Evolutionary conservation across 495 filamentous ascomycete genomes (phyloP).

Genomic region (Tuber aestivum): DNA sequence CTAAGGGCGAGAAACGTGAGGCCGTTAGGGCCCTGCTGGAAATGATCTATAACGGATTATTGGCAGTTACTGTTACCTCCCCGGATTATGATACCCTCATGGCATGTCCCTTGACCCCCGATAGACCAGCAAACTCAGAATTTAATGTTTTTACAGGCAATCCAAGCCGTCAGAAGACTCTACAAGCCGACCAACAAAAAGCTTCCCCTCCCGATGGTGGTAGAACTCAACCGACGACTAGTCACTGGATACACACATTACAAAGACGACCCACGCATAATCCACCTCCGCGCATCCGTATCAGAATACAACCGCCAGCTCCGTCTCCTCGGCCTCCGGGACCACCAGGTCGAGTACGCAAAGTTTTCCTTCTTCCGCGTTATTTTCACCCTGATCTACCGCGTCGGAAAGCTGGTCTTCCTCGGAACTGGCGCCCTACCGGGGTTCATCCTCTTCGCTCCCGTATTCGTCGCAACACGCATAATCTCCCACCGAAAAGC

Average conservation of each 20-base stretch:
- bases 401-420: slow-evolving; percentile 65
- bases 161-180: slow-evolving; percentile 86
- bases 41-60: slow-evolving; percentile 74
- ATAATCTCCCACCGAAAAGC: slow-evolving; percentile 87
- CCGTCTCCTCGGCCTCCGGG: slow-evolving; percentile 74
- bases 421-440: slow-evolving; percentile 78
- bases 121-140: neutral
- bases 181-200: slow-evolving; percentile 95
- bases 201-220: slow-evolving; percentile 84
- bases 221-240: slow-evolving; percentile 90
- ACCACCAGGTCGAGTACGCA: slow-evolving; percentile 93
- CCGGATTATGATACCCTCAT: slow-evolving; percentile 97
- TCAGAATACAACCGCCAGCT: slow-evolving; percentile 84
- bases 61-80: slow-evolving; percentile 83
- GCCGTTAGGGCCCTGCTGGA: slow-evolving; percentile 77
- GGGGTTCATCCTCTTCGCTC: slow-evolving; percentile 77
- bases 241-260: slow-evolving; percentile 88
- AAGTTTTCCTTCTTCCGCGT: slow-evolving; percentile 72
- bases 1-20: slow-evolving; percentile 70
- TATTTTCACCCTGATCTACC: slow-evolving; percentile 70
- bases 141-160: slow-evolving; percentile 53
- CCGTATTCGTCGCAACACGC: slow-evolving; percentile 86
- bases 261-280: slow-evolving; percentile 82
- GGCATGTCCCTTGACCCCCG: slow-evolving; percentile 49
- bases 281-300: slow-evolving; percentile 70